Evolutionary conservation across 2,329 filamentous ascomycete genomes (phyloP).

Genomic region (Albifimbria verrucaria): DNA sequence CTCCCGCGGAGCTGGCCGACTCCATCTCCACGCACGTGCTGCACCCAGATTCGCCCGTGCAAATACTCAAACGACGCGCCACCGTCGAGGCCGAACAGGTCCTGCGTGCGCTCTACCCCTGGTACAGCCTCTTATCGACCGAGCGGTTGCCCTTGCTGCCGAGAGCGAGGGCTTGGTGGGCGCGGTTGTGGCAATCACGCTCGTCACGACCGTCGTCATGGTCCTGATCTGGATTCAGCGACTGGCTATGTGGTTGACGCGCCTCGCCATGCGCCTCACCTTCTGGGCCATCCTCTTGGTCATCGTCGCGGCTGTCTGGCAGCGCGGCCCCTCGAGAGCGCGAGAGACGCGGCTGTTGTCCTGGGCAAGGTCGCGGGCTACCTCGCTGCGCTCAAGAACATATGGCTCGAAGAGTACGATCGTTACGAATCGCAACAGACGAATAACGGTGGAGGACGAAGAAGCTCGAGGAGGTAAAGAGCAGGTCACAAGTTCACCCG

Average conservation of each 20-base stretch:
- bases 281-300: slow-evolving; percentile 62
- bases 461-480: slow-evolving; percentile 15
- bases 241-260: slow-evolving; percentile 73
- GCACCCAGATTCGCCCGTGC: slow-evolving; percentile 42
- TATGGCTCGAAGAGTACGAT: slow-evolving; percentile 57
- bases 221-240: slow-evolving; percentile 69
- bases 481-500: neutral
- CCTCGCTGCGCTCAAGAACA: slow-evolving; percentile 44
- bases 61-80: slow-evolving; percentile 33
- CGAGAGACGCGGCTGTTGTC: slow-evolving; percentile 52
- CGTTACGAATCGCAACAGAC: slow-evolving; percentile 49
- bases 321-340: slow-evolving; percentile 64
- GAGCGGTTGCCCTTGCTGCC: slow-evolving; percentile 27
- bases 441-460: slow-evolving; percentile 14
- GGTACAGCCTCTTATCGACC: slow-evolving; percentile 40
- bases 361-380: slow-evolving; percentile 43
- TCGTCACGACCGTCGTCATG: slow-evolving; percentile 55
- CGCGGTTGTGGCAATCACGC: slow-evolving; percentile 27
- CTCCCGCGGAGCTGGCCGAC: slow-evolving; percentile 42
- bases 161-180: slow-evolving; percentile 31
- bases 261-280: slow-evolving; percentile 58
- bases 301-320: slow-evolving; percentile 55
- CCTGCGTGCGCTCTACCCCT: slow-evolving; percentile 35
- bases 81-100: slow-evolving; percentile 23
- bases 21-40: slow-evolving; percentile 46